Conservation (phyloP, 345 rosid genomes). For the Diplotaxis tenuifolia region DNA sequence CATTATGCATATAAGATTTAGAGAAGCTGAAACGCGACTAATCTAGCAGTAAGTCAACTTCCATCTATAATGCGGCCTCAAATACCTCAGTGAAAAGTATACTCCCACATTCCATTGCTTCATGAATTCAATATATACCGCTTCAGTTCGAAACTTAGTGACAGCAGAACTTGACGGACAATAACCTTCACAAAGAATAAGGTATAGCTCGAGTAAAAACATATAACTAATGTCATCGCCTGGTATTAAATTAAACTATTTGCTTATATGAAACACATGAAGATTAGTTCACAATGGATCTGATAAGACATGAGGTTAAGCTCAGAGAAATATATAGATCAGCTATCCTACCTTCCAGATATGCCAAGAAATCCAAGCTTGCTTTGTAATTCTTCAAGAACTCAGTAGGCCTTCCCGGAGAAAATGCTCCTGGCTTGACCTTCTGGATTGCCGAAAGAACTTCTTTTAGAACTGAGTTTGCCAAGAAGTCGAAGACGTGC, state of each 20-base stretch:
- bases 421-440: constrained; percentile 92
- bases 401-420: constrained; percentile 94
- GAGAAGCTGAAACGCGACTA: constrained; percentile 9
- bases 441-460: constrained; percentile 78
- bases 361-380: constrained; percentile 76
- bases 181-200: constrained; percentile 76
- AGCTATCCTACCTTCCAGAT: constrained; percentile 77
- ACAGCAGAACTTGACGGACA: constrained; percentile 97
- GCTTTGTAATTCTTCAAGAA: constrained; percentile 91
- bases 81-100: constrained; percentile 89
- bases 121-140: constrained; percentile 72
- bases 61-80: constrained; percentile 8
- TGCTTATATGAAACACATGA: not conserved
- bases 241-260: not conserved
- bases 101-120: constrained; percentile 97
- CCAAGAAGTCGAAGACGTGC: constrained; percentile 93
- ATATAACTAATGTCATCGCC: not conserved
- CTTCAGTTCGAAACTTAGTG: constrained; percentile 75
- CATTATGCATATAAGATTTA: constrained; percentile 8
- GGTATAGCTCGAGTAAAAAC: constrained; percentile 6
- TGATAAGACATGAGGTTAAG: constrained; percentile 19
- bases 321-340: constrained; percentile 18
- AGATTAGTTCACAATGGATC: constrained; percentile 13
- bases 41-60: not conserved
- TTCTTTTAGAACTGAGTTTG: constrained; percentile 93